Evolutionary conservation across 2,329 filamentous ascomycete species (phyloP).

Genomic region (Monilinia vaccinii-corymbosi): DNA sequence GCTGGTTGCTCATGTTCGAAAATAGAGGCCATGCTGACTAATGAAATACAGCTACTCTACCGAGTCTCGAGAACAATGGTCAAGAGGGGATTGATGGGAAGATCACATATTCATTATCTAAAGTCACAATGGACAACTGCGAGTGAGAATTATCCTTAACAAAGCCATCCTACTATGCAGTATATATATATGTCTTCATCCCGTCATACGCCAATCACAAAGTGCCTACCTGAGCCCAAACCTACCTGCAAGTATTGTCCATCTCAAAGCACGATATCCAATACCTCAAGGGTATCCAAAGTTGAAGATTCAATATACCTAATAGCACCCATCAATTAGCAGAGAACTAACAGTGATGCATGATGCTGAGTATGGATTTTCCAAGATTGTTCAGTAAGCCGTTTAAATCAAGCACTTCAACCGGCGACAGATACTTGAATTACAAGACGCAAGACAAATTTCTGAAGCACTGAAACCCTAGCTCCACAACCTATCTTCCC

Average conservation of each 20-base stretch:
- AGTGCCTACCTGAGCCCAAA: not conserved
- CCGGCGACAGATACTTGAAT: constrained; percentile 43
- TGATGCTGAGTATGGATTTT: not conserved
- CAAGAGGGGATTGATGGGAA: not conserved
- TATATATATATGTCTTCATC: no score
- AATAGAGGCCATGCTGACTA: not conserved
- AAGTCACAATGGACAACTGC: not conserved
- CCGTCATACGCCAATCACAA: not conserved
- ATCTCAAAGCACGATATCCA: no score
- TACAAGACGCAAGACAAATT: constrained; percentile 50
- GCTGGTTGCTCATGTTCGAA: not conserved
- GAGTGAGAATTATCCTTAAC: not conserved
- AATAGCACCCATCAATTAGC: constrained; percentile 7
- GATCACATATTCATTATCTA: not conserved
- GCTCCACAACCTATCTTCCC: constrained; percentile 73
- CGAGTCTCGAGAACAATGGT: accelerated
- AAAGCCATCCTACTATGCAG: not conserved
- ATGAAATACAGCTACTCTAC: not conserved
- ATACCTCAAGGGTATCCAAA: not conserved
- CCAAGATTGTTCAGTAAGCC: constrained; percentile 9
- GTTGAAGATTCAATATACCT: not conserved
- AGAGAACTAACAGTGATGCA: not conserved
- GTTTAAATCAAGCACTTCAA: constrained; percentile 56
- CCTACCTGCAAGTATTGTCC: not conserved
- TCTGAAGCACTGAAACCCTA: constrained; percentile 49